phyloP scores from a whole-genome alignment of 2,329 filamentous ascomycete species.

The Dactylellina cionopaga region DNA sequence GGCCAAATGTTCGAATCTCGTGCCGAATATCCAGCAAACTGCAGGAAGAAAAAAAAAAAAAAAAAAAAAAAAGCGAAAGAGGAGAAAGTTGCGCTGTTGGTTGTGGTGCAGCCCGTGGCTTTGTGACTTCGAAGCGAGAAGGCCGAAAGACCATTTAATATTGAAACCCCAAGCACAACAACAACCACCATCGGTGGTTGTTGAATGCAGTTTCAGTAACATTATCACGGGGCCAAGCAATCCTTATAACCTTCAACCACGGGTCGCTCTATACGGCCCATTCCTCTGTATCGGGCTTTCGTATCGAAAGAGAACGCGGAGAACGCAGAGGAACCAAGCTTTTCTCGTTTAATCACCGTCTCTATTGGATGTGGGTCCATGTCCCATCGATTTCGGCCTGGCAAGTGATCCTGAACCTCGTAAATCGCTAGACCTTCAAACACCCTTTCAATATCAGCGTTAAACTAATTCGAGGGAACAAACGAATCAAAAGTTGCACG shows the following conservation, averaged over 20 bases:
- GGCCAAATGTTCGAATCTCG: slow-evolving; percentile 18
- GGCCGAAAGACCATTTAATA: neutral
- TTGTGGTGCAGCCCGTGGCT: neutral
- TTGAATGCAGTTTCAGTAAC: neutral
- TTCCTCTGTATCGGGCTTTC: slow-evolving; percentile 19
- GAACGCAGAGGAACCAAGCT: slow-evolving; percentile 10
- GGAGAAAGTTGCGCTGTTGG: too few relatives aligned
- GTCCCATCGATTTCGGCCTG: neutral
- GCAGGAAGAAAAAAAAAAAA: neutral
- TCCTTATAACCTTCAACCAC: slow-evolving; percentile 38
- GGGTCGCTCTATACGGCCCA: slow-evolving; percentile 13
- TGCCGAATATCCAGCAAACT: slow-evolving; percentile 36
- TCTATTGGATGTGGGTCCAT: slow-evolving; percentile 31
- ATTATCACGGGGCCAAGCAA: slow-evolving; percentile 18
- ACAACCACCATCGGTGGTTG: neutral
- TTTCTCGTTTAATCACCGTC: slow-evolving; percentile 33
- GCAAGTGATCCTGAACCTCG: neutral
- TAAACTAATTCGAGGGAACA: slow-evolving; percentile 12
- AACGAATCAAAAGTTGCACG: slow-evolving; percentile 12
- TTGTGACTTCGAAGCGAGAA: neutral
- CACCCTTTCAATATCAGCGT: slow-evolving; percentile 14
- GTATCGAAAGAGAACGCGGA: slow-evolving; percentile 3
- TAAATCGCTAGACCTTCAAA: neutral
- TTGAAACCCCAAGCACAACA: slow-evolving; percentile 48
- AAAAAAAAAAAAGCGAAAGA: neutral